phyloP scores from a whole-genome alignment of 192 early-diverging fungal genomes.

The Powellomyces hirtus region DNA sequence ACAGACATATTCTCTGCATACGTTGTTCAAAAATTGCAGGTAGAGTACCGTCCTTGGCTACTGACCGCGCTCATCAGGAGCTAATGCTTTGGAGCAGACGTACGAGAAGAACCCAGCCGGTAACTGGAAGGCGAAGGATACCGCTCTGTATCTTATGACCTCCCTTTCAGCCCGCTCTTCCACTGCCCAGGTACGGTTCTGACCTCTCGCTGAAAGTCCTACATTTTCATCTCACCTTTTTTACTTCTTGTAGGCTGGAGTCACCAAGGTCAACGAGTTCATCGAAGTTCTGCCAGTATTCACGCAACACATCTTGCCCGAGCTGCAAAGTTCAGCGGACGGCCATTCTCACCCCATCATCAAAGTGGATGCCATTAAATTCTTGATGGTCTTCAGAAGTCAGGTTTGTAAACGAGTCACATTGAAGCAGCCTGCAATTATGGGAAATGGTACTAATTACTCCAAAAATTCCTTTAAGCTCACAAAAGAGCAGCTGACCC shows the following conservation, averaged over 20 bases:
- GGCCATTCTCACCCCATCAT: constrained; percentile 78
- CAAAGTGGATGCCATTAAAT: constrained; percentile 94
- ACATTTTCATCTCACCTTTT: constrained; percentile 52
- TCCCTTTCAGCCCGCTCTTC: constrained; percentile 80
- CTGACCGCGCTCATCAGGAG: too few relatives aligned
- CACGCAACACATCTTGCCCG: constrained; percentile 74
- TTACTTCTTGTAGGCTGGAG: constrained; percentile 62
- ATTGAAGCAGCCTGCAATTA: not conserved
- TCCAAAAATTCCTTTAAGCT: constrained; percentile 49
- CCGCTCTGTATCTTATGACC: constrained; percentile 89
- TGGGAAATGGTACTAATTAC: not conserved
- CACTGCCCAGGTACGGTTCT: too few relatives aligned
- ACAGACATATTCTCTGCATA: constrained; percentile 81
- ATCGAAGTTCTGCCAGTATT: constrained; percentile 86
- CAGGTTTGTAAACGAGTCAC: constrained; percentile 51
- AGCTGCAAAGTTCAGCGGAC: constrained; percentile 70
- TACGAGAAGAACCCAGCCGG: constrained; percentile 66
- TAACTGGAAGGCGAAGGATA: constrained; percentile 95
- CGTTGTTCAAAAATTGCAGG: constrained; percentile 35
- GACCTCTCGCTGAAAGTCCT: too few relatives aligned
- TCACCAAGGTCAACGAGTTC: constrained; percentile 77
- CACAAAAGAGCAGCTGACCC: constrained; percentile 70
- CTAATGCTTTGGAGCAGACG: too few relatives aligned
- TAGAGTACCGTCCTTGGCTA: not conserved
- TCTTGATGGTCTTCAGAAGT: constrained; percentile 87